Evolutionary conservation across 805 yeast species (phyloP), one percentile per base, ranked within the genome.

Genomic region (Kazachstania bromeliacearum): DNA sequence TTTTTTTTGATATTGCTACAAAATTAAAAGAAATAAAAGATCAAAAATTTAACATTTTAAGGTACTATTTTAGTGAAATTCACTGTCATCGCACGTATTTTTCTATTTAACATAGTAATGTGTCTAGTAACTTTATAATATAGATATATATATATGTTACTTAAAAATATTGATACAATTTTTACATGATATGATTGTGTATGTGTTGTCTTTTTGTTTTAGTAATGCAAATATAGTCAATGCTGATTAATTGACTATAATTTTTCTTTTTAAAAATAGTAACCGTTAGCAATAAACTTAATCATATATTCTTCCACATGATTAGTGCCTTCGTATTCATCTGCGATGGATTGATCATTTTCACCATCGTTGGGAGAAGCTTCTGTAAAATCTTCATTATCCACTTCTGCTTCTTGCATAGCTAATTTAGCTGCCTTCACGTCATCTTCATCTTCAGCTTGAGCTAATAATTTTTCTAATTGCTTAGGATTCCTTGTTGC

Each of bases 301-400:
- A 92, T 75, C 99, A 92, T 92, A 63, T 88, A 94, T 67, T 92
- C 97, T 55, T 92, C 99, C 36, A 89, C 75, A 57, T 87, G 96
- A 4, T 82, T 83, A 34, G 78, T 70, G 4, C 67, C 70, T 23
- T 77, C 70, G 40, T 64, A 64, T 34, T 60, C 78, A 33, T 65
- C 57, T 9, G 44, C 55, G n/a, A 18, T 28, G 3, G 31, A 47
- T n/a, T 35, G 46, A 15, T 47, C 55, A 10, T 44, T 50, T 7
- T 30, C 37, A 2, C 29, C 45, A 2, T 35, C 24, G 14, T 39
- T 36, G 9, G 31, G 34, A 9, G 33, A 37, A 7, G 48, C 53
- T 20, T 80, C 89, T 35, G 70, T 71, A 55, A 89, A 89, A 56
- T 92, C 98, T 32, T 81, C 92, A 37, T 75, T 77, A 56, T 89